phyloP scores from a whole-genome alignment of 2,329 filamentous ascomycete species.

The Aspergillus nomiae region DNA sequence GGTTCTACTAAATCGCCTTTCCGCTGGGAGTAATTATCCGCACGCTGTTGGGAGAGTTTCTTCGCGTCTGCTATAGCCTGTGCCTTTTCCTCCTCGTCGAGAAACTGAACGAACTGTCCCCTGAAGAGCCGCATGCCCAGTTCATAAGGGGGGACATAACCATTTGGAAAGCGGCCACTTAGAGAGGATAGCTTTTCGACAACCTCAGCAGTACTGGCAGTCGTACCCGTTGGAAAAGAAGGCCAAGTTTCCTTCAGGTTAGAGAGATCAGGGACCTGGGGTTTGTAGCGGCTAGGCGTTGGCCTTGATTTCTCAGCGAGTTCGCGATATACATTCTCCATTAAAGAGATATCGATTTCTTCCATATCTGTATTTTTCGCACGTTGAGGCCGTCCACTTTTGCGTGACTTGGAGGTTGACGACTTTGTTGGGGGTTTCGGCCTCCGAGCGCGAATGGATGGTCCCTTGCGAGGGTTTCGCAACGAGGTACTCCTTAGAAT shows the following conservation, averaged over 20 bases:
- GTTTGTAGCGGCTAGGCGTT: conserved; percentile 38
- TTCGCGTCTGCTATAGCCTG: conserved; percentile 39
- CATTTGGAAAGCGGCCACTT: conserved; percentile 37
- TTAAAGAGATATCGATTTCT: conserved; percentile 27
- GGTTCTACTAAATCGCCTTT: conserved; percentile 42
- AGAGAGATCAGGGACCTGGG: conserved; percentile 33
- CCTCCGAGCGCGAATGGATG: conserved; percentile 23
- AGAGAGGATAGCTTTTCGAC: conserved; percentile 38
- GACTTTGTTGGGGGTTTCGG: conserved; percentile 19
- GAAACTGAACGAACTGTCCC: conserved; percentile 41
- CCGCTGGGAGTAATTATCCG: conserved; percentile 37
- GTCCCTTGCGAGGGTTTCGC: conserved; percentile 23
- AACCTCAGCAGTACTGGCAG: conserved; percentile 31
- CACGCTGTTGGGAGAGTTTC: conserved; percentile 34
- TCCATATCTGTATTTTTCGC: conserved; percentile 23
- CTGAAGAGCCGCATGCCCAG: conserved; percentile 40
- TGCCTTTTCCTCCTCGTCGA: conserved; percentile 38
- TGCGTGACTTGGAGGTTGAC: conserved; percentile 15
- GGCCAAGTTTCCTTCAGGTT: conserved; percentile 43
- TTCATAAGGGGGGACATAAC: conserved; percentile 38
- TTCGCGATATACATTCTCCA: conserved; percentile 34
- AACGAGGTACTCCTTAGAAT: conserved; percentile 34
- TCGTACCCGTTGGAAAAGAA: conserved; percentile 35
- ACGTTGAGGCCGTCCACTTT: conserved; percentile 11
- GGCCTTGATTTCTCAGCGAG: conserved; percentile 32